Percentiles rank a stretch among this genome's conserved stretches.
These are phyloP conservation scores for Monoraphidium neglectum DNA, from an alignment of 139 green algal genomes.

Conservation along the genomic window DNA sequence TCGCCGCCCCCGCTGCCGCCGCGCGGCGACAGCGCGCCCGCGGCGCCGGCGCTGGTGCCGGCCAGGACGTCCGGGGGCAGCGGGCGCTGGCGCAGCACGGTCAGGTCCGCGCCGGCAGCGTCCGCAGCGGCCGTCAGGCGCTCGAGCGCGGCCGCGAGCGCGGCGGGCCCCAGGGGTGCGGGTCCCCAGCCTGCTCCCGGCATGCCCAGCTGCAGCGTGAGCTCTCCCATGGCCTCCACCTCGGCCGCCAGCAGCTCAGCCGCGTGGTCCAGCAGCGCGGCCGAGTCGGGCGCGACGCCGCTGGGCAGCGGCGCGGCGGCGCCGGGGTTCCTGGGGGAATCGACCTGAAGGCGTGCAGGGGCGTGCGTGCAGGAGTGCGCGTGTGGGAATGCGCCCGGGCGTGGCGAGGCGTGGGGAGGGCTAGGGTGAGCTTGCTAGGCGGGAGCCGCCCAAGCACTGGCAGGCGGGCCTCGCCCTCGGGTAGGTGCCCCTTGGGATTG, in stretches of 20 bases:
- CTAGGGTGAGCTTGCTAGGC: not conserved
- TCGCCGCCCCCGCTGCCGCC: not conserved
- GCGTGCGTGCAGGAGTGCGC: not conserved
- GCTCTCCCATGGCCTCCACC: conserved; percentile 70
- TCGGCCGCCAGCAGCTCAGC: conserved; percentile 37
- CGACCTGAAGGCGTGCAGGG: not conserved
- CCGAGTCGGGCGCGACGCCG: too few species aligned
- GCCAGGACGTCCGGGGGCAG: too few species aligned
- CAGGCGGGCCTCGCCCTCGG: not conserved
- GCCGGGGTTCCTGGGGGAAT: not conserved
- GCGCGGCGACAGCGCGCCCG: conserved; percentile 33
- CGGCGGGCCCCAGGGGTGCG: conserved; percentile 35
- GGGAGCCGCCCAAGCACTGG: not conserved
- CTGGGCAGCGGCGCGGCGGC: not conserved
- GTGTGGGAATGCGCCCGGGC: too few species aligned
- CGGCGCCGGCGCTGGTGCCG: too few species aligned
- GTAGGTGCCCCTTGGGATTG: not conserved
- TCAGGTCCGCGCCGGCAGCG: conserved; percentile 37
- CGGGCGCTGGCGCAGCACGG: conserved; percentile 45
- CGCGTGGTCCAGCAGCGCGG: too few species aligned
- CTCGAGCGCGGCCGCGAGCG: conserved; percentile 55
- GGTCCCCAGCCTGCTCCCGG: conserved; percentile 69
- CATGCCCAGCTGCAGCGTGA: conserved; percentile 68
- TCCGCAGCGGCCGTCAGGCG: conserved; percentile 26
- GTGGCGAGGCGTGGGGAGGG: not conserved